Evolutionary conservation across 441 rosid species (phyloP).

Genomic region (Corymbia citriodora): DNA sequence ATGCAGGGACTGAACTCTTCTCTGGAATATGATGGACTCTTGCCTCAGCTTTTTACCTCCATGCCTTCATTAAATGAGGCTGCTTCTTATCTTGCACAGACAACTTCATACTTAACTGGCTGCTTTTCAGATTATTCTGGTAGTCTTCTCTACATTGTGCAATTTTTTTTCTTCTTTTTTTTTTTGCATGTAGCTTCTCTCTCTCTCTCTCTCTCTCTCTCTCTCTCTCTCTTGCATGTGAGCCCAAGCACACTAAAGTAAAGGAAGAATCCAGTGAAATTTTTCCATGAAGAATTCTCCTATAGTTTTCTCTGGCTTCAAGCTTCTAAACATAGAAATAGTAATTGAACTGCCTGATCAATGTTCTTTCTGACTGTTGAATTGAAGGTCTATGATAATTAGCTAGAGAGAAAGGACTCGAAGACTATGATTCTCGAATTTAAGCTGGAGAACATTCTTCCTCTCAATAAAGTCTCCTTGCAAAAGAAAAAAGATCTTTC

Average conservation of each 20-base stretch:
- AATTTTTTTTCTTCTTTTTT: neutral
- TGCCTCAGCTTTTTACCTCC: slow-evolving; percentile 57
- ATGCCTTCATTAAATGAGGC: slow-evolving; percentile 80
- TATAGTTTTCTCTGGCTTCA: neutral
- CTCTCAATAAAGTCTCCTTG: neutral
- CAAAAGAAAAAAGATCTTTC: neutral
- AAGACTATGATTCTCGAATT: neutral
- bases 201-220: neutral
- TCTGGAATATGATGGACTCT: slow-evolving; percentile 26
- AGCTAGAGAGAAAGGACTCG: neutral
- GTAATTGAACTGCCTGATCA: neutral
- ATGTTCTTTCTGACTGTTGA: neutral
- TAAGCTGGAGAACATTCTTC: neutral
- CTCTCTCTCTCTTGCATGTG: no score
- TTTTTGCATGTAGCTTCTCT: neutral
- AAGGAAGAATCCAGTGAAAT: neutral
- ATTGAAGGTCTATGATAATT: neutral
- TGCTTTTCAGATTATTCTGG: slow-evolving; percentile 86
- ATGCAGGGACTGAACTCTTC: slow-evolving; percentile 31
- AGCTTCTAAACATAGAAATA: neutral
- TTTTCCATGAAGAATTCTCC: neutral
- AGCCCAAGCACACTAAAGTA: neutral
- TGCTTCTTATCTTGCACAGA: slow-evolving; percentile 74
- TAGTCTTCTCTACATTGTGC: slow-evolving; percentile 11
- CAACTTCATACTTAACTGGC: slow-evolving; percentile 72